phyloP scores from a whole-genome alignment of 2,329 filamentous ascomycete genomes.

The Lasiodiplodia theobromae region DNA sequence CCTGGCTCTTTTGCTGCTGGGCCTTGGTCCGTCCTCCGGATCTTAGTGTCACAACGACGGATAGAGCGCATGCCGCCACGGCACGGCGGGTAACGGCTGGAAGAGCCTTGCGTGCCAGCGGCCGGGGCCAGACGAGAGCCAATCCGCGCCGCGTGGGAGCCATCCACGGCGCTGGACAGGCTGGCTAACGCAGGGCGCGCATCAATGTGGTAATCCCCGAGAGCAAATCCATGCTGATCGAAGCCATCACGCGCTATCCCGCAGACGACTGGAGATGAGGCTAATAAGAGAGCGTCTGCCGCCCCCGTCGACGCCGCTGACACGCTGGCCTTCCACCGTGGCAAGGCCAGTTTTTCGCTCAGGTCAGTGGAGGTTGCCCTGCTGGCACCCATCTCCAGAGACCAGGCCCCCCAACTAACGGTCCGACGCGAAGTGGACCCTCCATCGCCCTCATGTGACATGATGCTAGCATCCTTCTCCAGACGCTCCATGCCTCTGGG shows the following conservation, averaged over 20 bases:
- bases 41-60: conserved; percentile 23
- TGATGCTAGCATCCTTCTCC: background rate
- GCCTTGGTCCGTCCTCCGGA: conserved; percentile 21
- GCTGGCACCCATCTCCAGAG: conserved; percentile 10
- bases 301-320: conserved; percentile 7
- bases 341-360: background rate
- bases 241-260: conserved; percentile 26
- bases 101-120: conserved; percentile 5
- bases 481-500: background rate
- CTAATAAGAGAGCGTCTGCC: conserved; percentile 20
- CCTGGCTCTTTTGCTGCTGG: conserved; percentile 19
- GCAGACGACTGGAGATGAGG: conserved; percentile 6
- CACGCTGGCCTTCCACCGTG: background rate
- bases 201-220: conserved; percentile 24
- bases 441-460: conserved; percentile 17
- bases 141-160: conserved; percentile 8
- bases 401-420: conserved; percentile 26
- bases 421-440: conserved; percentile 29
- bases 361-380: conserved; percentile 5
- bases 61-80: conserved; percentile 25
- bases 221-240: conserved; percentile 21
- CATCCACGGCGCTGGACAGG: conserved; percentile 16
- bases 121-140: conserved; percentile 11
- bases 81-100: conserved; percentile 21
- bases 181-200: conserved; percentile 23